Conservation (phyloP, 805 yeast genomes). For the Yarrowia sp. region DNA sequence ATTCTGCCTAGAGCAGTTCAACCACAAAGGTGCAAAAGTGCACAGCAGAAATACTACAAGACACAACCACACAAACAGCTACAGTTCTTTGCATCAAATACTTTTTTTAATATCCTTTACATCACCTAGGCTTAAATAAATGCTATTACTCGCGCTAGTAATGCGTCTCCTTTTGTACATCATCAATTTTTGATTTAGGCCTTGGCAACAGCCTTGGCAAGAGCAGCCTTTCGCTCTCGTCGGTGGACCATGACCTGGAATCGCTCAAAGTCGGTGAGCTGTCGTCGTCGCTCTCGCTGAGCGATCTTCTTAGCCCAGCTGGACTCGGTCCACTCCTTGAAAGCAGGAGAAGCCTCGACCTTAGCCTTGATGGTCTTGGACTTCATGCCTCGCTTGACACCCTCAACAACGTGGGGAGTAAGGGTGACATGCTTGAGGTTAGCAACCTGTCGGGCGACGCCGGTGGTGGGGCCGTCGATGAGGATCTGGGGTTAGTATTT, state of each 20-base stretch:
- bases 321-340: conserved; percentile 86
- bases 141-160: conserved; percentile 25
- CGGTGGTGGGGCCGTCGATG: conserved; percentile 90
- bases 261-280: conserved; percentile 96
- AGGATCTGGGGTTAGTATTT: conserved; percentile 40
- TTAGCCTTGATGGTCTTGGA: conserved; percentile 81
- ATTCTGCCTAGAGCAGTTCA: not conserved
- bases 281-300: conserved; percentile 87
- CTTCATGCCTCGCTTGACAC: conserved; percentile 93
- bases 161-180: conserved; percentile 25
- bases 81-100: not conserved
- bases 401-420: conserved; percentile 84
- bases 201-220: conserved; percentile 95
- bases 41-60: no score
- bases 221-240: conserved; percentile 95
- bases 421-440: conserved; percentile 82
- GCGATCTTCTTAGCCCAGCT: conserved; percentile 99
- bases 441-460: conserved; percentile 89
- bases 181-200: conserved; percentile 27
- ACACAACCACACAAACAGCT: not conserved
- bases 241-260: conserved; percentile 97
- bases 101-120: conserved; percentile 24
- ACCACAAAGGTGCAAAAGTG: not conserved
- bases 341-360: conserved; percentile 87
- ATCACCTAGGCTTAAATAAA: conserved; percentile 25